phyloP scores from a whole-genome alignment of 179 eudicot genomes.

The Drosera spatulata region DNA sequence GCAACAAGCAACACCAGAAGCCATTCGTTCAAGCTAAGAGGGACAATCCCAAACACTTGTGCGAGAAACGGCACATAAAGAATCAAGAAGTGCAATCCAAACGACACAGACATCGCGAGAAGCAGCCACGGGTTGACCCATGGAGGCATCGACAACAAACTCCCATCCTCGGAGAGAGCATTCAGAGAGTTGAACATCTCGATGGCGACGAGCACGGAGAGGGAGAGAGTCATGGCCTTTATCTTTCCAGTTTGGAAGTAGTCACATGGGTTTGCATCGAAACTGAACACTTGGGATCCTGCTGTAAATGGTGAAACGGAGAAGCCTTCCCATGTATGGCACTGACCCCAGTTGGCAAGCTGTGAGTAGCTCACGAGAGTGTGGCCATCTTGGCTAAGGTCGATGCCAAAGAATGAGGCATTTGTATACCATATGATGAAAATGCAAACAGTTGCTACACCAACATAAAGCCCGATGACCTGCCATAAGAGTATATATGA shows the following conservation, averaged over 20 bases:
- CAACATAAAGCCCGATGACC: conserved; percentile 91
- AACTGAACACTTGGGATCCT: conserved; percentile 41
- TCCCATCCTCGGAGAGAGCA: conserved; percentile 88
- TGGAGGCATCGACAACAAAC: conserved; percentile 92
- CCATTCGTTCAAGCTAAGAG: conserved; percentile 11
- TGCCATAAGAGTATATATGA: conserved; percentile 11
- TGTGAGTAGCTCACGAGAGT: conserved; percentile 79
- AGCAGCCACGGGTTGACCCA: conserved; percentile 98
- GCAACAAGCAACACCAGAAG: conserved; percentile 10
- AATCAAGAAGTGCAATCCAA: conserved; percentile 16
- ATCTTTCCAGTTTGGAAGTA: conserved; percentile 76
- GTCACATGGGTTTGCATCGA: conserved; percentile 69
- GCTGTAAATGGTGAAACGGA: conserved; percentile 66
- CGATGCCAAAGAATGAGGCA: conserved; percentile 78
- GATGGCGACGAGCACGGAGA: conserved; percentile 91
- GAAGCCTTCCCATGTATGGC: conserved; percentile 65
- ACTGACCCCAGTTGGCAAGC: conserved; percentile 85
- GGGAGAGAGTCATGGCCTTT: conserved; percentile 93
- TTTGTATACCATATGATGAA: conserved; percentile 90
- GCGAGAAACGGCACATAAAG: conserved; percentile 13
- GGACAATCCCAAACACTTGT: conserved; percentile 13
- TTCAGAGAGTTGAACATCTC: conserved; percentile 98
- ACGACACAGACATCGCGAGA: conserved; percentile 83
- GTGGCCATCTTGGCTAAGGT: conserved; percentile 87
- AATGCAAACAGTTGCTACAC: conserved; percentile 82